Evolutionary conservation across 495 filamentous ascomycete genomes (phyloP).

Genomic region (Coniosporium apollinis): DNA sequence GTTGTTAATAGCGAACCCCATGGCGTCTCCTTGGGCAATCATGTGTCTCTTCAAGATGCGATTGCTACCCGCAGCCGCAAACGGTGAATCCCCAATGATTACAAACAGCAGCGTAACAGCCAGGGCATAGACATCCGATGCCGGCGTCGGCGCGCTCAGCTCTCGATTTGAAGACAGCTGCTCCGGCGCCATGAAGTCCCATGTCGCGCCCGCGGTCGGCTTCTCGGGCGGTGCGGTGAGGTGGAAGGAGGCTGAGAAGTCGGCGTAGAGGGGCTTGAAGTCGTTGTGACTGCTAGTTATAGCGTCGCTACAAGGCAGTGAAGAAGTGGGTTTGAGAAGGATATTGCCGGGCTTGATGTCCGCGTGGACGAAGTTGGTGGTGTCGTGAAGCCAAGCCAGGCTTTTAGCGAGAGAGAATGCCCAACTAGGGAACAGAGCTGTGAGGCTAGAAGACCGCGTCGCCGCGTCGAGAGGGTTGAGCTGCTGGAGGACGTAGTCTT

Average conservation of each 20-base stretch:
- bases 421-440: slow-evolving; percentile 20
- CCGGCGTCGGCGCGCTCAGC: slow-evolving; percentile 19
- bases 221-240: slow-evolving; percentile 10
- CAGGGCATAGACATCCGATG: slow-evolving; percentile 38
- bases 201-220: slow-evolving; percentile 32
- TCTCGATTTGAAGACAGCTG: slow-evolving; percentile 23
- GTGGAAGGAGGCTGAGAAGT: slow-evolving; percentile 42
- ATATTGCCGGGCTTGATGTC: slow-evolving; percentile 43
- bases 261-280: slow-evolving; percentile 36
- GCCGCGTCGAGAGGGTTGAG: neutral
- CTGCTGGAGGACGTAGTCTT: slow-evolving; percentile 29
- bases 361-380: slow-evolving; percentile 32
- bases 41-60: slow-evolving; percentile 11
- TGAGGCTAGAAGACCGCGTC: no score
- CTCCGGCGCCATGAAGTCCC: slow-evolving; percentile 42
- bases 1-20: slow-evolving; percentile 13
- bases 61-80: slow-evolving; percentile 25
- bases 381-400: slow-evolving; percentile 37
- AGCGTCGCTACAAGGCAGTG: no score
- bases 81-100: slow-evolving; percentile 37
- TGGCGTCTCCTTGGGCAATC: slow-evolving; percentile 11
- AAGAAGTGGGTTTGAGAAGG: no score
- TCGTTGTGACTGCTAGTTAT: no score
- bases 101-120: slow-evolving; percentile 38
- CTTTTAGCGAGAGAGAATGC: slow-evolving; percentile 33